These are phyloP conservation scores for Nepenthes mirabilis DNA, from an alignment of 148 eudicot genomes.

Conservation along the genomic window DNA sequence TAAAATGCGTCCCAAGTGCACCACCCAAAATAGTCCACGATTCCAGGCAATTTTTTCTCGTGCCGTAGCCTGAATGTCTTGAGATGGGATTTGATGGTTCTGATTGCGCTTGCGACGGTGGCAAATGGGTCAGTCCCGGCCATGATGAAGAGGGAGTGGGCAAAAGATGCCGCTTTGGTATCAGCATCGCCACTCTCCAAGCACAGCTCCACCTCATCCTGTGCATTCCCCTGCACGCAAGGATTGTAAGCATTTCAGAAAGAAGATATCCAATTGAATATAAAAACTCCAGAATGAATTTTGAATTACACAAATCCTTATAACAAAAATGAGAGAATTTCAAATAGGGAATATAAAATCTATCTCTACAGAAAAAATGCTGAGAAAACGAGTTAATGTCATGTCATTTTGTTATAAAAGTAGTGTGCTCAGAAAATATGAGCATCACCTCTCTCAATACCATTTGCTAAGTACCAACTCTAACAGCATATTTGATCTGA, in stretches of 20 bases:
- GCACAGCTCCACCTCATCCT: constrained; percentile 58
- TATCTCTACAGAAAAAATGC: too few relatives aligned
- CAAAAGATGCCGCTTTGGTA: constrained; percentile 27
- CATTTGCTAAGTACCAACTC: too few relatives aligned
- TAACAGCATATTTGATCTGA: not conserved
- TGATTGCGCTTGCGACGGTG: constrained; percentile 43
- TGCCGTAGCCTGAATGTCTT: constrained; percentile 51
- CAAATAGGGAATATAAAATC: too few relatives aligned
- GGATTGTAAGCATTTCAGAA: too few relatives aligned
- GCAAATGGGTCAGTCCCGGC: constrained; percentile 56
- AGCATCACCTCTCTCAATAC: not conserved
- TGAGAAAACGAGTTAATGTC: too few relatives aligned
- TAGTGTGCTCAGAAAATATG: not conserved
- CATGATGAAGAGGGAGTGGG: constrained; percentile 37
- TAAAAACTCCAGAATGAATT: too few relatives aligned
- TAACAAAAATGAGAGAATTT: too few relatives aligned
- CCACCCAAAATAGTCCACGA: constrained; percentile 79
- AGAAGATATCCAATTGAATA: too few relatives aligned
- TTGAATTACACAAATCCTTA: too few relatives aligned
- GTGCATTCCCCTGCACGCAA: constrained; percentile 29
- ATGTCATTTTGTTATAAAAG: too few relatives aligned
- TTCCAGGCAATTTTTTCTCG: constrained; percentile 63
- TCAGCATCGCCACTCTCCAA: constrained; percentile 66
- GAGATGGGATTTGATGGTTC: constrained; percentile 52
- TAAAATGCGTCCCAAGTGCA: constrained; percentile 98